phyloP scores from a whole-genome alignment of 768 basidiomycete species.

The Sistotremastrum suecicum region DNA sequence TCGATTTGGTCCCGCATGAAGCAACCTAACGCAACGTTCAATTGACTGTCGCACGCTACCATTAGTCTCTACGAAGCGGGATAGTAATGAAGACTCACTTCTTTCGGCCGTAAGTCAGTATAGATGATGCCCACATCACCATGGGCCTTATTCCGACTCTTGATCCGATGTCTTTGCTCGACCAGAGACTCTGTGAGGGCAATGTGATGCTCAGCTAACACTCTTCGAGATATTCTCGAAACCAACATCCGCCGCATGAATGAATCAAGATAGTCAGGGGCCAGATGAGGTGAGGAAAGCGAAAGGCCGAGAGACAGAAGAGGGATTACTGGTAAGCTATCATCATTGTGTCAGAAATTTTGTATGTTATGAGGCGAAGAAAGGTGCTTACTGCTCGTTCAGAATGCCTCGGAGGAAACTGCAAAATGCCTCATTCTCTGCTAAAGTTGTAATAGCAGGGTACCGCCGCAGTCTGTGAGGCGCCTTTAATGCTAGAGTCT shows the following conservation, averaged over 20 bases:
- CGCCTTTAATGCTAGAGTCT: background rate
- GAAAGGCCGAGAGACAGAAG: slow-evolving; percentile 71
- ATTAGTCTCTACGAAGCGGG: background rate
- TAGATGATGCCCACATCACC: slow-evolving; percentile 71
- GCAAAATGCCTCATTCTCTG: slow-evolving; percentile 74
- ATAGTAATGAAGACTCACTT: too few relatives aligned
- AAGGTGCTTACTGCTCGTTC: slow-evolving; percentile 53
- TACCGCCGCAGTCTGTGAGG: slow-evolving; percentile 49
- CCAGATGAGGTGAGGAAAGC: slow-evolving; percentile 66
- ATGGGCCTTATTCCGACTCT: slow-evolving; percentile 15
- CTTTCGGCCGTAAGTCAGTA: slow-evolving; percentile 53
- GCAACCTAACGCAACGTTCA: too few relatives aligned
- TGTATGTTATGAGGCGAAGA: slow-evolving; percentile 1
- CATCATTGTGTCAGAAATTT: slow-evolving; percentile 3
- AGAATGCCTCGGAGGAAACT: slow-evolving; percentile 48
- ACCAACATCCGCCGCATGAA: slow-evolving; percentile 88
- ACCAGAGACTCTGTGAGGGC: slow-evolving; percentile 53
- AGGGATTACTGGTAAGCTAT: slow-evolving; percentile 66
- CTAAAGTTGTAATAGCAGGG: slow-evolving; percentile 53
- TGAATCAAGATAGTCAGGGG: slow-evolving; percentile 66
- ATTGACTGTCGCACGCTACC: too few relatives aligned
- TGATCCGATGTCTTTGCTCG: slow-evolving; percentile 17
- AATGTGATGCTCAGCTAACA: slow-evolving; percentile 81
- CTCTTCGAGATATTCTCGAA: slow-evolving; percentile 79
- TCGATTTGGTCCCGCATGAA: too few relatives aligned